phyloP scores from a whole-genome alignment of 495 filamentous ascomycete genomes.

The Trichoderma gamsii region DNA sequence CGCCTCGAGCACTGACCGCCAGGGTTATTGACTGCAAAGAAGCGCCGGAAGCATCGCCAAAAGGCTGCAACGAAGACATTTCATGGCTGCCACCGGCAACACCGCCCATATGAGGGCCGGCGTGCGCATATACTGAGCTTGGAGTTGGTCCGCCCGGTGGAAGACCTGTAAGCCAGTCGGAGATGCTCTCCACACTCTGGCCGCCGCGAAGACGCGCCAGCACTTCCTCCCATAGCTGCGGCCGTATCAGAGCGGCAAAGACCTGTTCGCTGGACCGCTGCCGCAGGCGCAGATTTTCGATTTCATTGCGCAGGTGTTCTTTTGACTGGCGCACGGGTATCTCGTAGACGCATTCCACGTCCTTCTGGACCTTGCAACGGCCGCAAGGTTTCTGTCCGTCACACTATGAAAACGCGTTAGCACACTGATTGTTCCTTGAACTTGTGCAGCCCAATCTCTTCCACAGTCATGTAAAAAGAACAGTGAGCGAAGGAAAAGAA shows the following conservation, averaged over 20 bases:
- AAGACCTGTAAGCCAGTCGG: conserved; percentile 37
- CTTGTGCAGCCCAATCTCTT: neutral
- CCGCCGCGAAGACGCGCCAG: conserved; percentile 42
- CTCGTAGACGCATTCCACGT: conserved; percentile 48
- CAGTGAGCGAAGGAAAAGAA: neutral
- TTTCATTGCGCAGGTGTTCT: conserved; percentile 46
- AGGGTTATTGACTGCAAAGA: neutral
- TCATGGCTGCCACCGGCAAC: neutral
- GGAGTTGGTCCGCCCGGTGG: conserved; percentile 22
- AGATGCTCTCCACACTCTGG: conserved; percentile 43
- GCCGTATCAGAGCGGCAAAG: conserved; percentile 38
- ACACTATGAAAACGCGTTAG: conserved; percentile 31
- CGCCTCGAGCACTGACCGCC: neutral
- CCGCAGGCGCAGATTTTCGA: conserved; percentile 43
- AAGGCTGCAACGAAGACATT: neutral
- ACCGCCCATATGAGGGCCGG: neutral
- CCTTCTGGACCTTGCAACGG: conserved; percentile 43
- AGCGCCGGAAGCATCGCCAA: neutral
- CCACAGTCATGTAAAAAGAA: neutral
- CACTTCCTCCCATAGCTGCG: conserved; percentile 42
- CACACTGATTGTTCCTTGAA: neutral
- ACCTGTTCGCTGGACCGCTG: conserved; percentile 42
- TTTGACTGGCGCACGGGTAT: conserved; percentile 49
- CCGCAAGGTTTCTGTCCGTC: conserved; percentile 48
- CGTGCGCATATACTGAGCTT: conserved; percentile 15